Percentiles rank a stretch among this genome's conserved stretches.
phyloP scores from a whole-genome alignment of 441 rosid species.

The Theobroma grandiflorum region DNA sequence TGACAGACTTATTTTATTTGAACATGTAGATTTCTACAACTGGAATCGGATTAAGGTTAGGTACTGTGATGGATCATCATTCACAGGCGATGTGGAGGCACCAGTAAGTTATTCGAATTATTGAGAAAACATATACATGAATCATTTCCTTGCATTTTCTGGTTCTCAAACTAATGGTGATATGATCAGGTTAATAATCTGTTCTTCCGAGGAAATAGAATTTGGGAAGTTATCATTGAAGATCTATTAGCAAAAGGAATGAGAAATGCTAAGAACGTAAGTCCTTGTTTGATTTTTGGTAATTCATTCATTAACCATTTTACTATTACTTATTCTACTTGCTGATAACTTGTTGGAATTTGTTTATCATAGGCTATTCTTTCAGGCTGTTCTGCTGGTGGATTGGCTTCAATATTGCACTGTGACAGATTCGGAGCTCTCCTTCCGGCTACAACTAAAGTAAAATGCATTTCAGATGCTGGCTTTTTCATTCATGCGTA shows the following conservation, averaged over 20 bases:
- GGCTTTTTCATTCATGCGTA: conserved; percentile 90
- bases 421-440: conserved; percentile 81
- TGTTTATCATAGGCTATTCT: conserved; percentile 75
- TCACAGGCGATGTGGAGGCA: conserved; percentile 81
- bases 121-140: not conserved
- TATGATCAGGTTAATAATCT: conserved; percentile 62
- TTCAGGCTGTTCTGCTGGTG: conserved; percentile 99
- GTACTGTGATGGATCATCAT: conserved; percentile 94
- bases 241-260: conserved; percentile 90
- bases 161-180: conserved; percentile 4
- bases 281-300: not conserved
- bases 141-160: not conserved
- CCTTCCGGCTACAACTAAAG: conserved; percentile 69
- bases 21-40: conserved; percentile 70
- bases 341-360: not conserved
- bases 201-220: conserved; percentile 82
- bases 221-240: conserved; percentile 84
- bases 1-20: not conserved
- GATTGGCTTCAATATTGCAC: conserved; percentile 86
- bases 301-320: not conserved
- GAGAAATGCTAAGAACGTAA: conserved; percentile 82
- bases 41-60: conserved; percentile 94
- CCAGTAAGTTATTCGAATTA: conserved; percentile 56
- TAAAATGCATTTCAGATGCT: conserved; percentile 95
- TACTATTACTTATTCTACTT: not conserved